A percentile compares a stretch with the other conserved stretches of the same genome.
Evolutionary conservation across 305 asterid genomes (phyloP).

Genomic region (Fraxinus baroniana): DNA sequence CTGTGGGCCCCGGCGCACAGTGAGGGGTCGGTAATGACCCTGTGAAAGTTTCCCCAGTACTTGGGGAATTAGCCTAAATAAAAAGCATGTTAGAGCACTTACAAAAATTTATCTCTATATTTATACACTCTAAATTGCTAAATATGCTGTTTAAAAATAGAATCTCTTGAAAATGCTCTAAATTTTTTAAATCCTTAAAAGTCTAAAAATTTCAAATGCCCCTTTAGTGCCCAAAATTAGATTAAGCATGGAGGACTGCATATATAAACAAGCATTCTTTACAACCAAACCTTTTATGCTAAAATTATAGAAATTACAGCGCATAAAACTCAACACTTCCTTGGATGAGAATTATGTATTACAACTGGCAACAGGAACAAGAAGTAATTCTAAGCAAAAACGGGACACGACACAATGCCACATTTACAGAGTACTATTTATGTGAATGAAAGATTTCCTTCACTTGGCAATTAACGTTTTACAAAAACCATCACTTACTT

Average conservation of each 20-base stretch:
- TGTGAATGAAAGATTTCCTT: conserved; percentile 18
- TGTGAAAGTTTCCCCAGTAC: too few relatives aligned
- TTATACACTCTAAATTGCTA: not conserved
- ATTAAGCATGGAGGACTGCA: not conserved
- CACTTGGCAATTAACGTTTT: conserved; percentile 31
- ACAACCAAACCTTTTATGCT: not conserved
- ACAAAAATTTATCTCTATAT: not conserved
- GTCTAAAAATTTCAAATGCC: not conserved
- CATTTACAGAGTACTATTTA: conserved; percentile 38
- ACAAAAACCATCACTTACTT: conserved; percentile 42
- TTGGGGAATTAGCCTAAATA: too few relatives aligned
- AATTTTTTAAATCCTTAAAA: not conserved
- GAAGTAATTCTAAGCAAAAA: conserved; percentile 35
- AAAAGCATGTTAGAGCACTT: too few relatives aligned
- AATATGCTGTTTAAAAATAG: not conserved
- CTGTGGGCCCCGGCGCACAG: too few relatives aligned
- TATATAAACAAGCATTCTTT: not conserved
- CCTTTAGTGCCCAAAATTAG: not conserved
- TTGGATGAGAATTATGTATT: conserved; percentile 4
- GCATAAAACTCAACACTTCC: not conserved
- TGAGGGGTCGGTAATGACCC: too few relatives aligned
- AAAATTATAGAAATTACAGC: not conserved
- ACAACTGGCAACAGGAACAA: conserved; percentile 30
- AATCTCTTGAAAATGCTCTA: not conserved
- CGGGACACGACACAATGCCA: conserved; percentile 34